Conservation (phyloP, 192 early-diverging fungal species). For the Backusella tuberculispora region DNA sequence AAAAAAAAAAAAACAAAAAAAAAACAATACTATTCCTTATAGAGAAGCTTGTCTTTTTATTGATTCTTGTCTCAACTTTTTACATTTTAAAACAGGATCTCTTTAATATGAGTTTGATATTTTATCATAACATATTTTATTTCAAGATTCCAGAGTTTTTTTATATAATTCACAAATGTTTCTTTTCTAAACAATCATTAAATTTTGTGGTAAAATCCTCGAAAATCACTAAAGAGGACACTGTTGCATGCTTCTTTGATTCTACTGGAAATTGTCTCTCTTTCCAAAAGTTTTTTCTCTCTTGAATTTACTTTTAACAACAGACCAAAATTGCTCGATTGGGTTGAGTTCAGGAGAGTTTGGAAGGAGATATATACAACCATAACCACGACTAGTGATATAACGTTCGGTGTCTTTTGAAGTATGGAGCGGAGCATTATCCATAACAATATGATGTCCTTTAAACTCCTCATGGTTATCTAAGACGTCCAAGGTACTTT, state of each 20-base stretch:
- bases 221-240: constrained; percentile 3
- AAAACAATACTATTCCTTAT: too few species aligned
- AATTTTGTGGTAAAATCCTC: constrained; percentile 14
- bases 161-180: too few species aligned
- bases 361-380: constrained; percentile 21
- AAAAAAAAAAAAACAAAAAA: too few species aligned
- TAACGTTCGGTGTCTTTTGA: not conserved
- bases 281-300: constrained; percentile 16
- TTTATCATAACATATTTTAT: too few species aligned
- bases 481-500: constrained; percentile 13
- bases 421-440: constrained; percentile 26
- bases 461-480: constrained; percentile 7
- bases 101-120: too few species aligned
- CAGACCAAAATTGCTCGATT: constrained; percentile 30
- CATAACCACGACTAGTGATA: constrained; percentile 19
- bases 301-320: constrained; percentile 16
- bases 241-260: constrained; percentile 19
- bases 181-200: constrained; percentile 23
- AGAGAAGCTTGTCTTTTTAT: too few species aligned
- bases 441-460: constrained; percentile 27
- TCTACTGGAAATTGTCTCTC: constrained; percentile 8
- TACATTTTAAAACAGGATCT: too few species aligned
- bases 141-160: too few species aligned
- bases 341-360: constrained; percentile 26
- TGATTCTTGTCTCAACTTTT: too few species aligned